phyloP scores from a whole-genome alignment of 352 stramenopile genomes.

The Pythium guiyangense region DNA sequence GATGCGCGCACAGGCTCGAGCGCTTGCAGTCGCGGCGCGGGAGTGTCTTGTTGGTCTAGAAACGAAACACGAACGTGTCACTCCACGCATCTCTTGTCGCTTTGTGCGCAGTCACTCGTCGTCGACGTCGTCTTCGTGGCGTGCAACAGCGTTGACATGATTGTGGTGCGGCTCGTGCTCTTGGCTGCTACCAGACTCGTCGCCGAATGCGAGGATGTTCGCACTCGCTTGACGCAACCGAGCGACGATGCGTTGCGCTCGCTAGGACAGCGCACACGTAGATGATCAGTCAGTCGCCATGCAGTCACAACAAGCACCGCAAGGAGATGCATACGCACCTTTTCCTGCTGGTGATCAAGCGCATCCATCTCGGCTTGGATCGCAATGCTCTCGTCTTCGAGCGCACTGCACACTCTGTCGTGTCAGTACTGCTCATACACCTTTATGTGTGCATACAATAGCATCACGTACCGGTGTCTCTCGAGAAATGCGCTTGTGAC shows the following conservation, averaged over 20 bases:
- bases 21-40: not conserved
- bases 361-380: slow-evolving; percentile 65
- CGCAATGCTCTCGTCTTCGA: slow-evolving; percentile 42
- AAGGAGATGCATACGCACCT: slow-evolving; percentile 20
- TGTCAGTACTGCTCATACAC: not conserved
- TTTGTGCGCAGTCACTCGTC: not conserved
- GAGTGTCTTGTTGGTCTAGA: slow-evolving; percentile 13
- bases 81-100: not conserved
- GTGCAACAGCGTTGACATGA: not conserved
- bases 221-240: slow-evolving; percentile 49
- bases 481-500: slow-evolving; percentile 10
- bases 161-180: slow-evolving; percentile 9
- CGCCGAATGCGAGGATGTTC: slow-evolving; percentile 49
- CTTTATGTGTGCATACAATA: not conserved
- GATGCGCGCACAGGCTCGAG: not conserved
- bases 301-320: not conserved
- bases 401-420: slow-evolving; percentile 21
- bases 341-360: slow-evolving; percentile 48
- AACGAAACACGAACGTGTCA: slow-evolving; percentile 7
- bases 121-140: not conserved
- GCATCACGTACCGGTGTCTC: slow-evolving; percentile 11
- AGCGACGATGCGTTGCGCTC: slow-evolving; percentile 29
- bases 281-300: not conserved
- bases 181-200: slow-evolving; percentile 16
- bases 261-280: slow-evolving; percentile 12